phyloP scores from a whole-genome alignment of 2,329 filamentous ascomycete genomes.

The Trichoderma asperellum region DNA sequence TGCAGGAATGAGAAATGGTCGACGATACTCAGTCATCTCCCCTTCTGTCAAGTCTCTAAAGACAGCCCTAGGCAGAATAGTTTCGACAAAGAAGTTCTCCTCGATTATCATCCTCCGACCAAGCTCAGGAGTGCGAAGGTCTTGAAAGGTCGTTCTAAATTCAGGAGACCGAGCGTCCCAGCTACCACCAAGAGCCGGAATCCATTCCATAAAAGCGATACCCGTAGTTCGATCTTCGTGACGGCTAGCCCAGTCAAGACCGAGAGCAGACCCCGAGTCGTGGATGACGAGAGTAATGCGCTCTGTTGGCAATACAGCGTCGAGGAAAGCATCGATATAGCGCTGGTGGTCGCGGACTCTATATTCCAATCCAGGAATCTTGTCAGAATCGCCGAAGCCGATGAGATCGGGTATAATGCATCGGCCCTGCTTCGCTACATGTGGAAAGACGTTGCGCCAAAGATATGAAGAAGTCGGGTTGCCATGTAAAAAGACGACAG shows the following conservation, averaged over 20 bases:
- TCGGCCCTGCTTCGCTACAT: background rate
- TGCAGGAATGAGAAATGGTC: background rate
- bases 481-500: slow-evolving; percentile 2
- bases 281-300: slow-evolving; percentile 8
- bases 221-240: slow-evolving; percentile 8
- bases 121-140: background rate
- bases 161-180: background rate
- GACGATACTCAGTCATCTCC: slow-evolving; percentile 6
- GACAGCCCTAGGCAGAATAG: background rate
- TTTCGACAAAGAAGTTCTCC: background rate
- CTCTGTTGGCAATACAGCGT: background rate
- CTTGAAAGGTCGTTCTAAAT: background rate
- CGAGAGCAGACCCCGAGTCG: slow-evolving; percentile 14
- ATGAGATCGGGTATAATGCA: slow-evolving; percentile 15
- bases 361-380: slow-evolving; percentile 1
- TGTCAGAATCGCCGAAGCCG: slow-evolving; percentile 11
- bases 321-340: slow-evolving; percentile 14
- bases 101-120: background rate
- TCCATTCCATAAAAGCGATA: slow-evolving; percentile 6
- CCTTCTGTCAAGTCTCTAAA: background rate
- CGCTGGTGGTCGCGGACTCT: slow-evolving; percentile 16
- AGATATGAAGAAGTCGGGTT: slow-evolving; percentile 19
- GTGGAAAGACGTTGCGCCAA: slow-evolving; percentile 14
- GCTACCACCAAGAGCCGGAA: background rate
- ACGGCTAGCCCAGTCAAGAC: slow-evolving; percentile 8